Percentiles rank a stretch among this genome's conserved stretches.
phyloP scores from a whole-genome alignment of 805 yeast species.

The Saccharomyces jurei region DNA sequence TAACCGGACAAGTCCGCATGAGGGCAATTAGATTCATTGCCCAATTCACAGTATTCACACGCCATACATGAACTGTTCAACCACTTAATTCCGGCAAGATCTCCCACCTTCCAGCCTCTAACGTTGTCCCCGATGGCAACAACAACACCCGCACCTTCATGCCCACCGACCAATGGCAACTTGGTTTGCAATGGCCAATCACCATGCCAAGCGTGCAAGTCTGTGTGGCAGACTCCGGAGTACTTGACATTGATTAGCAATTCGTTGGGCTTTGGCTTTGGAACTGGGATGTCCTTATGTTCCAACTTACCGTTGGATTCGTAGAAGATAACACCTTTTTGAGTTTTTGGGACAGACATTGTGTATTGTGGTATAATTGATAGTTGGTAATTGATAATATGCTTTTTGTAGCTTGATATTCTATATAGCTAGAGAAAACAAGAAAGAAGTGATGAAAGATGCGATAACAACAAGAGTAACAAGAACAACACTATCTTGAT shows the following conservation, averaged over 20 bases:
- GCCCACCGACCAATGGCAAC: slow-evolving; percentile 64
- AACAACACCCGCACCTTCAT: slow-evolving; percentile 67
- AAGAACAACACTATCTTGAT: background rate
- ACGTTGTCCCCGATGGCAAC: slow-evolving; percentile 56
- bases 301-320: slow-evolving; percentile 35
- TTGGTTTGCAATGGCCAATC: slow-evolving; percentile 57
- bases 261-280: slow-evolving; percentile 57
- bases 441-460: background rate
- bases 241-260: slow-evolving; percentile 58
- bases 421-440: background rate
- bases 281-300: slow-evolving; percentile 48
- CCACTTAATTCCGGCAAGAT: slow-evolving; percentile 63
- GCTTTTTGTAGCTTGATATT: background rate
- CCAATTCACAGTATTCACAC: slow-evolving; percentile 55
- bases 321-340: slow-evolving; percentile 45
- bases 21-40: slow-evolving; percentile 58
- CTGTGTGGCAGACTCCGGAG: slow-evolving; percentile 72
- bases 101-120: slow-evolving; percentile 54
- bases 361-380: background rate
- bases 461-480: background rate
- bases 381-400: background rate
- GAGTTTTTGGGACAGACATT: slow-evolving; percentile 36
- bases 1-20: slow-evolving; percentile 65
- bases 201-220: slow-evolving; percentile 68
- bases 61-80: slow-evolving; percentile 57